Conservation (phyloP, 2,329 filamentous ascomycete genomes). For the Gaeumannomyces sp. region DNA sequence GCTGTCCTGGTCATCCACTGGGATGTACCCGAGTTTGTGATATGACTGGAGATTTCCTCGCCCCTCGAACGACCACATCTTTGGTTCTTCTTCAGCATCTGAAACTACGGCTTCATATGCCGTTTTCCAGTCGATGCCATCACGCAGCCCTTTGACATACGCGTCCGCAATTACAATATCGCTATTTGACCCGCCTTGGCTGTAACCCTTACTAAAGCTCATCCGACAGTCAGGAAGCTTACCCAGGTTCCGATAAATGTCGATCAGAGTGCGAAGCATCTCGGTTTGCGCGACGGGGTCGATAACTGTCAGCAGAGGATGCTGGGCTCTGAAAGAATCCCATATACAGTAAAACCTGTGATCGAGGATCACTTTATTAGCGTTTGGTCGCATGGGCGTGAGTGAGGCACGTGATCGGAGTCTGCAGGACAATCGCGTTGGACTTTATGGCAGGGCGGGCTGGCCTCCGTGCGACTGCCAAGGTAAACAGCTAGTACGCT, state of each 20-base stretch:
- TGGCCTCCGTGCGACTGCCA: too few species aligned
- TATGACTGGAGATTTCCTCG: slow-evolving; percentile 64
- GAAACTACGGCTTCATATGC: slow-evolving; percentile 63
- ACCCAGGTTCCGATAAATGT: slow-evolving; percentile 59
- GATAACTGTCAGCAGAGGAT: slow-evolving; percentile 57
- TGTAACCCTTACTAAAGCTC: slow-evolving; percentile 60
- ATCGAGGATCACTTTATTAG: not conserved
- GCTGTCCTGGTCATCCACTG: slow-evolving; percentile 56
- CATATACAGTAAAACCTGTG: slow-evolving; percentile 39
- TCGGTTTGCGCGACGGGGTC: slow-evolving; percentile 53
- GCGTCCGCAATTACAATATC: slow-evolving; percentile 55
- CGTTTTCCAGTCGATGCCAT: slow-evolving; percentile 55
- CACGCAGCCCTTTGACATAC: slow-evolving; percentile 46
- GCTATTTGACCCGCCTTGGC: slow-evolving; percentile 62
- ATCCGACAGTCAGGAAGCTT: slow-evolving; percentile 64
- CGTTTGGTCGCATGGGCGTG: not conserved
- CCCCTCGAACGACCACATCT: slow-evolving; percentile 60
- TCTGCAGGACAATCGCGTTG: too few species aligned
- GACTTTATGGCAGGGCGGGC: too few species aligned
- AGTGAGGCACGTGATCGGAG: too few species aligned
- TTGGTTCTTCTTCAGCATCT: slow-evolving; percentile 54
- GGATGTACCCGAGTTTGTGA: slow-evolving; percentile 63
- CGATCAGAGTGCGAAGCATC: slow-evolving; percentile 58
- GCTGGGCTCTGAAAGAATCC: slow-evolving; percentile 57
- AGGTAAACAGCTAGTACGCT: too few species aligned